Base-by-base conservation (phyloP, 257 asterid genomes). In the Solanum tacnaense region DNA sequence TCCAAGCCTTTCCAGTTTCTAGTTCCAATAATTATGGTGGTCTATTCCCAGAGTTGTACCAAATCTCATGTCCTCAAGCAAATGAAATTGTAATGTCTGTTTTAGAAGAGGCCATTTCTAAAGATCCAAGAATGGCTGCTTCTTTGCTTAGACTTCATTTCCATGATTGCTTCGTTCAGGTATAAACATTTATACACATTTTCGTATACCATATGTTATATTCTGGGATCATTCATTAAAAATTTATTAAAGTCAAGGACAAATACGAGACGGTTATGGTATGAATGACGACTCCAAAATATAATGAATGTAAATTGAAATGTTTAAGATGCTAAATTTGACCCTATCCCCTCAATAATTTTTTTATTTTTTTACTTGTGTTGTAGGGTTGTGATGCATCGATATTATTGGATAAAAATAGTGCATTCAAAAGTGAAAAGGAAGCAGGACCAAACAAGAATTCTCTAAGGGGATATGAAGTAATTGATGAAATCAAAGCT, bases 381-480 rank as follows among this genome's bases (percentile, higher is more conserved):
- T 27, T 56, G 11, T 25, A 96, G 99, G 98, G 98, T 0, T 96
- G 99, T 49, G 98, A 96, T 89, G 98, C 96, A 83, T 94, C 98
- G 6, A 83, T 96, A 27, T 81, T 96, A 88, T 90, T 95, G 46
- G 98, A 95, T 76, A 91, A 92, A n/a, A 90, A 92, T 85, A 32
- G 44, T 8, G 88, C 76, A 5, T 91, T 93, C 49, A 89, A 35
- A 86, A 95, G 97, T 39, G 99, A 96, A 90, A 95, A 96, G 91
- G 93, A 91, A 67, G 89, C 98, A 1, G 90, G 90, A 36, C 98
- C 99, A 11, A 96, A 95, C 93, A 93, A 91, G 84, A 93, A 93
- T 46, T 95, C 98, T 7, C 12, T 93, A 3, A 92, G 95, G 52
- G 99, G 98, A 89, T 94, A 93, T 32, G 92, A 96, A 85, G 98